Evolutionary conservation across 2,329 filamentous ascomycete genomes (phyloP), one percentile per base, ranked within the genome.

Genomic region (Byssoonygena ceratinophila): DNA sequence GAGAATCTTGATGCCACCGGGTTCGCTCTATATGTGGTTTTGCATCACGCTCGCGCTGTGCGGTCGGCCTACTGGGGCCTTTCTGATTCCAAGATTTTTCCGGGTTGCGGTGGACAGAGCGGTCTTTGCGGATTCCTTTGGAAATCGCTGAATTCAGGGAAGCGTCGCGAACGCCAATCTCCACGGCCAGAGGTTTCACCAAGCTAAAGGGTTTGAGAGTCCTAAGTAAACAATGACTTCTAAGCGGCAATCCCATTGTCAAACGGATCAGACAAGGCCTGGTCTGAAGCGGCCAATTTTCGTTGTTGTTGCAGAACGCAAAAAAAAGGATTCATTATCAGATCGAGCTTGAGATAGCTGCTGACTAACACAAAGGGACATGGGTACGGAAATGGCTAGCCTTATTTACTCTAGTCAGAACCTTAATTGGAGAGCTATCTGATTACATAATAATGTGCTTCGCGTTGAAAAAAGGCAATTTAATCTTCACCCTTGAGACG

Each of bases 91-190:
- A 11, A 6, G 34, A 5, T 37, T n/a, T 37, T n/a, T 37, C 4
- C 14, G 20, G 20, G 46, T 2, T 14, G 25, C 12, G 23, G 11
- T 40, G 22, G 40, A 44, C 40, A 25, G 37, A 36, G 20, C 45
- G 44, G 37, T 48, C 55, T 66, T 65, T 71, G 61, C 81, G 79
- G 51, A 87, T 73, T 12, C 84, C 84, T 43, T 77, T 74, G 58
- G 81, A 78, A 61, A 89, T 88, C 40, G 83, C 84, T 8, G 83
- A 84, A 55, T 74, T 78, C 37, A 87, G 74, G 39, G 81, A 83
- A 20, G 77, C 76, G 61, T 71, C 62, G 55, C 75, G 74, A 37
- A 37, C 20, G 22, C 39, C 37, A 34, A 22, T 32, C n/a, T 31
- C 29, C 2, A 18, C 36, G 18, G 25, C 7, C 5, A 29, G 18